A percentile compares a stretch with the other conserved stretches of the same genome.
Evolutionary conservation across 164 flowering plant genomes (phyloP).

Genomic region (Annona cherimola): DNA sequence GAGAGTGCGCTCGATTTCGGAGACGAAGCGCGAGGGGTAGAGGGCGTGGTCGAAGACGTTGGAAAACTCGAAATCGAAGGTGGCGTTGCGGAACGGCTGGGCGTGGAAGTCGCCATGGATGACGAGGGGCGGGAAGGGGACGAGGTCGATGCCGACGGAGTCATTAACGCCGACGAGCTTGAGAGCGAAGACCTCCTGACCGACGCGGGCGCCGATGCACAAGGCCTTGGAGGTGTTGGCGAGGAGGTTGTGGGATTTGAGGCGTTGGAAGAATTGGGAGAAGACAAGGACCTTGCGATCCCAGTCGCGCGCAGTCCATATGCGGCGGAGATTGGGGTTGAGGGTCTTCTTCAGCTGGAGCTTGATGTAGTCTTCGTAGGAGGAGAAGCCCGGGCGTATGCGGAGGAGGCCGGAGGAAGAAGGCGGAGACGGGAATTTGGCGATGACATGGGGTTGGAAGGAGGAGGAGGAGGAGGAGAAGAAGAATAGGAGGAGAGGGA

Average conservation of each 20-base stretch:
- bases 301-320: slow-evolving; percentile 90
- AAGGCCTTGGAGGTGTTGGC: slow-evolving; percentile 51
- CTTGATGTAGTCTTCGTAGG: slow-evolving; percentile 64
- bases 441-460: too few species aligned
- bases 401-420: slow-evolving; percentile 24
- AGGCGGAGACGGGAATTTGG: slow-evolving; percentile 2
- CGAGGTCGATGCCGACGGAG: slow-evolving; percentile 80
- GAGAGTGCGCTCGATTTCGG: slow-evolving; percentile 86
- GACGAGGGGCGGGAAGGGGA: slow-evolving; percentile 77
- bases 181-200: slow-evolving; percentile 79
- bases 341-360: slow-evolving; percentile 75
- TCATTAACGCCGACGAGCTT: slow-evolving; percentile 55
- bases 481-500: slow-evolving; percentile 29
- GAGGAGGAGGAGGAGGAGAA: slow-evolving; percentile 11
- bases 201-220: slow-evolving; percentile 78
- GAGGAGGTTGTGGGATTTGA: slow-evolving; percentile 33
- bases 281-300: slow-evolving; percentile 59
- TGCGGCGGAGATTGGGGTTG: slow-evolving; percentile 57
- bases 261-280: slow-evolving; percentile 35
- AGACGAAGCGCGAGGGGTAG: slow-evolving; percentile 60
- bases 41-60: slow-evolving; percentile 94
- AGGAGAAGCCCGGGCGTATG: slow-evolving; percentile 66
- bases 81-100: slow-evolving; percentile 63
- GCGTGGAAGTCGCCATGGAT: slow-evolving; percentile 68
- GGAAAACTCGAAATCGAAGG: slow-evolving; percentile 85